Evolutionary conservation across 768 basidiomycete species (phyloP).

Genomic region (Tricholoma matsutake): DNA sequence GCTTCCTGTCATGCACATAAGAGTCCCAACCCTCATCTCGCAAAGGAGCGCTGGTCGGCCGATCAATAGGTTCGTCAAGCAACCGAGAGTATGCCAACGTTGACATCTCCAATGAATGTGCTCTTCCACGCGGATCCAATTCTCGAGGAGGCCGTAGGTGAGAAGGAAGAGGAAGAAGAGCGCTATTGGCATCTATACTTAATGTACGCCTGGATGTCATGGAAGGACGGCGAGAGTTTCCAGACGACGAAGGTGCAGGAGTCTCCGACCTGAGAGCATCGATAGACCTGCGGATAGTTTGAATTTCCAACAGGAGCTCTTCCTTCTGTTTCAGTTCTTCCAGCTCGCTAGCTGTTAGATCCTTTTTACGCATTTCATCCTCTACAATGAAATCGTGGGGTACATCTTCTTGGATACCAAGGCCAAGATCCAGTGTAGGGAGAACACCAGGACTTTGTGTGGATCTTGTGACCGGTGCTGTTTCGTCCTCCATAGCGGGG

Average conservation of each 20-base stretch:
- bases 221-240: conserved; percentile 63
- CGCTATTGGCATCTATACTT: conserved; percentile 59
- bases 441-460: conserved; percentile 54
- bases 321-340: conserved; percentile 67
- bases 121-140: conserved; percentile 62
- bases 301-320: conserved; percentile 72
- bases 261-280: conserved; percentile 72
- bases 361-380: conserved; percentile 33
- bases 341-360: conserved; percentile 39
- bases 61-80: conserved; percentile 53
- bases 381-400: conserved; percentile 66
- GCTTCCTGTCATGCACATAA: conserved; percentile 81
- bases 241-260: conserved; percentile 58
- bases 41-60: conserved; percentile 73
- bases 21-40: conserved; percentile 82
- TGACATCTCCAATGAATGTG: conserved; percentile 72
- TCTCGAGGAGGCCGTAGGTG: conserved; percentile 72
- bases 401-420: conserved; percentile 71
- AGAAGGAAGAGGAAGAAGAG: conserved; percentile 44
- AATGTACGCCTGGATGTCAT: conserved; percentile 65
- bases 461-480: conserved; percentile 46
- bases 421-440: conserved; percentile 72
- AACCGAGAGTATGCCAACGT: conserved; percentile 40
- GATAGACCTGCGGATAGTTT: conserved; percentile 76
- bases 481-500: conserved; percentile 59